Evolutionary conservation across 768 basidiomycete species (phyloP).

Genomic region (Leucocoprinus leucothites): DNA sequence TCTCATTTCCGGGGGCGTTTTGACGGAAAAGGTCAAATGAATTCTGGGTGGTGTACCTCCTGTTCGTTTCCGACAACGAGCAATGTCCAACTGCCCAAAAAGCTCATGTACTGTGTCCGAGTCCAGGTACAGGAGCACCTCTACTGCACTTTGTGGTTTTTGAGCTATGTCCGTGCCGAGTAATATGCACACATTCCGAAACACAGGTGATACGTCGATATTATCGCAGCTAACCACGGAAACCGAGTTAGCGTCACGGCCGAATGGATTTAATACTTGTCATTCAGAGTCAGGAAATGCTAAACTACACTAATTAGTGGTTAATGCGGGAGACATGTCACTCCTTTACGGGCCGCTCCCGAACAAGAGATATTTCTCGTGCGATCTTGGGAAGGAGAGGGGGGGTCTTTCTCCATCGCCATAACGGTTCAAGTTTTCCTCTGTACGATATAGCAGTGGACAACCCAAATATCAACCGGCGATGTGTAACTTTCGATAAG

Average conservation of each 20-base stretch:
- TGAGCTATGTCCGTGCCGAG: no score
- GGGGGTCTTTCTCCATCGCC: slow-evolving; percentile 51
- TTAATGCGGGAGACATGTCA: slow-evolving; percentile 36
- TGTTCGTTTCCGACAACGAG: no score
- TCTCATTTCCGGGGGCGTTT: no score
- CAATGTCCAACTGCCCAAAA: background rate
- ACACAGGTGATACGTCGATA: no score
- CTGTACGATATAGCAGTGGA: slow-evolving; percentile 31
- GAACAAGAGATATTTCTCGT: slow-evolving; percentile 38
- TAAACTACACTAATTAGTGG: background rate
- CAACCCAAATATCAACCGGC: slow-evolving; percentile 71
- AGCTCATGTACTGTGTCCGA: background rate
- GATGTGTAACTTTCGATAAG: slow-evolving; percentile 70
- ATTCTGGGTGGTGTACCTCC: no score
- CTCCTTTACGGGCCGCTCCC: slow-evolving; percentile 67
- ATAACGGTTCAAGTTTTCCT: slow-evolving; percentile 51
- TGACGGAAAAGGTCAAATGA: no score
- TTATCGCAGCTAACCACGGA: background rate
- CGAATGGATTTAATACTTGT: no score
- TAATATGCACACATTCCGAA: no score
- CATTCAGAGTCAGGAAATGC: background rate
- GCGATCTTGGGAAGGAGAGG: slow-evolving; percentile 68
- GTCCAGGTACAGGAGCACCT: no score
- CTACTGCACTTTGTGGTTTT: no score
- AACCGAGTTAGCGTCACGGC: background rate